Evolutionary conservation across 345 rosid genomes (phyloP).

Genomic region (Anastatica hierochuntica): DNA sequence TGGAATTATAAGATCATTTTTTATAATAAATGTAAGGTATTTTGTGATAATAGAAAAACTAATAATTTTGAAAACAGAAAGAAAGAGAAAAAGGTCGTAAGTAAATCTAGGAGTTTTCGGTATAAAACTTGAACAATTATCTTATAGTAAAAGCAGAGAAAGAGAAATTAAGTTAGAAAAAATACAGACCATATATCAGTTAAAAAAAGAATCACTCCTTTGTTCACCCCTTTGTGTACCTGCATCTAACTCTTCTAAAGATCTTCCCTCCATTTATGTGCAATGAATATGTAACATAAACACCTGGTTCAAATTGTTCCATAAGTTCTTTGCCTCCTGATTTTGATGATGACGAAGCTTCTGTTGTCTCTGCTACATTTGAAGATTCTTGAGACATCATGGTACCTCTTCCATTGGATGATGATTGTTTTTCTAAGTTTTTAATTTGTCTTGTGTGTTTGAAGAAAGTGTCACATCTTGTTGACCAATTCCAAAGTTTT

Average conservation of each 20-base stretch:
- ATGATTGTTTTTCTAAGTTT: slow-evolving; percentile 7
- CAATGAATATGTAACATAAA: slow-evolving; percentile 50
- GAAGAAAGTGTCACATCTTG: slow-evolving; percentile 18
- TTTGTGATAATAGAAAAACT: too few relatives aligned
- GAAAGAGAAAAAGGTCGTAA: too few relatives aligned
- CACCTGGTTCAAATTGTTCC: slow-evolving; percentile 90
- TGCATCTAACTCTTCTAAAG: slow-evolving; percentile 80
- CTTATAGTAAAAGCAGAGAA: too few relatives aligned
- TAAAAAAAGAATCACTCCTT: too few relatives aligned
- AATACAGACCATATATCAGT: too few relatives aligned
- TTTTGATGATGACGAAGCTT: slow-evolving; percentile 17
- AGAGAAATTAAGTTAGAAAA: too few relatives aligned
- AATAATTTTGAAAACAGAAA: too few relatives aligned
- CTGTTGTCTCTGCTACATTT: slow-evolving; percentile 13
- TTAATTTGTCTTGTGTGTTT: slow-evolving; percentile 25
- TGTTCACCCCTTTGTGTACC: too few relatives aligned
- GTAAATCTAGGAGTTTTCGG: too few relatives aligned
- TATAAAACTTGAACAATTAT: too few relatives aligned
- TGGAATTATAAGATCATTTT: too few relatives aligned
- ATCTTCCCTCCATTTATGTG: slow-evolving; percentile 51
- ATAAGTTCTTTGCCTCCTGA: slow-evolving; percentile 37
- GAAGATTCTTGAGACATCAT: background rate
- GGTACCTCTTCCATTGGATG: slow-evolving; percentile 1
- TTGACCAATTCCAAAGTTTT: slow-evolving; percentile 12
- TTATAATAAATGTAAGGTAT: too few relatives aligned